Conservation (phyloP, 768 basidiomycete genomes). For the Serendipita indica region DNA sequence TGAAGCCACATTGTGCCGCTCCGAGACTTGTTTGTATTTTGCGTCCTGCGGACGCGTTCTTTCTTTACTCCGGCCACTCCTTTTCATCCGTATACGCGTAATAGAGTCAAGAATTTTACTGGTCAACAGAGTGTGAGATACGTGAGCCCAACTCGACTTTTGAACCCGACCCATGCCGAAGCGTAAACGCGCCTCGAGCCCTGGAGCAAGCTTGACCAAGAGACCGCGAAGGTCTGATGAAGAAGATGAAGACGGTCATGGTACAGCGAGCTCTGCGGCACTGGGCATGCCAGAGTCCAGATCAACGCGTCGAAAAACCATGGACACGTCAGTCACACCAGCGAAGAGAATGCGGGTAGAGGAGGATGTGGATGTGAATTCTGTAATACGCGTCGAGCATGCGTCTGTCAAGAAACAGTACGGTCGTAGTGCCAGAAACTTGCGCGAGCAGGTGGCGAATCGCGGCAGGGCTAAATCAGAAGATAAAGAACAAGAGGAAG, state of each 20-base stretch:
- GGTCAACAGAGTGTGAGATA: not conserved
- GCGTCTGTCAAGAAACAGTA: not conserved
- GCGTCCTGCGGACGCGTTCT: not conserved
- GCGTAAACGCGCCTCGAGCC: slow-evolving; percentile 1
- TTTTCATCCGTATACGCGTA: not conserved
- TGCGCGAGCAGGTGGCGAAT: not conserved
- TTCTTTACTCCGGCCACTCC: not conserved
- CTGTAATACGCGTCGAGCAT: too few species aligned
- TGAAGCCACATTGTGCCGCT: not conserved
- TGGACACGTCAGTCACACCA: not conserved
- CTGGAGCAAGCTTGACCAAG: not conserved
- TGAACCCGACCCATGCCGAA: not conserved
- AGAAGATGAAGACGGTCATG: not conserved
- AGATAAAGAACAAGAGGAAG: not conserved
- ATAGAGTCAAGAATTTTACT: not conserved
- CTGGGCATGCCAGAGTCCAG: too few species aligned
- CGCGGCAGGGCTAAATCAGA: too few species aligned
- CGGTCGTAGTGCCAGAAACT: not conserved
- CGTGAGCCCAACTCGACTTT: not conserved
- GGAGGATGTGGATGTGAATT: not conserved
- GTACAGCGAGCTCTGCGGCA: too few species aligned
- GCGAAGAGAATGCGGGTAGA: not conserved
- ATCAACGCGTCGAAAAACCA: not conserved
- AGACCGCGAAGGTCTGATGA: not conserved
- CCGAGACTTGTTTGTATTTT: not conserved